Base-by-base conservation (phyloP, 805 yeast genomes). In the Candida silvicultrix region DNA sequence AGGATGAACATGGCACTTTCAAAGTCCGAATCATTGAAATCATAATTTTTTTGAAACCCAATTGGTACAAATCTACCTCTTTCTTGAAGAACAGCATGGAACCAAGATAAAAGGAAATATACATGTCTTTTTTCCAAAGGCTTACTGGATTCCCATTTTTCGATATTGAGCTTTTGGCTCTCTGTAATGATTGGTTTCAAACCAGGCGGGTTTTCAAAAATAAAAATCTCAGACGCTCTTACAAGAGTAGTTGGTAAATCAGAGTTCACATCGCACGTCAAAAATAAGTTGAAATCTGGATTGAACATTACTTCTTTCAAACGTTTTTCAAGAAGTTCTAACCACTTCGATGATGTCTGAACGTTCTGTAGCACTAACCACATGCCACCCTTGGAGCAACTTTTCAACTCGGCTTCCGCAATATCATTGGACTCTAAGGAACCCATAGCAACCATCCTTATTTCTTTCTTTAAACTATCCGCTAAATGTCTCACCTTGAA, bases 321-420 rank as follows among this genome's bases (percentile, higher is more conserved):
- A n/a, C 60, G 57, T 52, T 73, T 77, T 42, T 73, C 81, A 18
- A 86, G 62, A 10, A 67, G 57, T 14, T 73, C 76, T 23, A 86
- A 65, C 89, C 95, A 84, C 3, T 58, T 61, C 1, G 75, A 66
- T 0, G 94, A 78, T 72, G 85, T 74, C 48, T 92, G 96, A 12
- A 87, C 68, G 57, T 90, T 90, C 58, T 92, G 96, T 28, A 92
- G 62, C 25, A 90, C 55, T 0, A 92, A 62, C 96, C 96, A 89
- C 1, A 61, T 55, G 0, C 87, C 89, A 1, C 58, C 57, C n/a
- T 59, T 64, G 1, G 72, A 57, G 0, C 80, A 77, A 10, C 59
- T 62, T 1, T 60, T 56, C 9, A 88, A 64, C n/a, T 78, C 77
- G 42, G 68, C 64, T 20, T 75, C 77, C 0, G 92, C 90, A 37